These are phyloP conservation scores for Ogataea hybrid DNA, from an alignment of 1,139 yeast species.

Conservation along the genomic window DNA sequence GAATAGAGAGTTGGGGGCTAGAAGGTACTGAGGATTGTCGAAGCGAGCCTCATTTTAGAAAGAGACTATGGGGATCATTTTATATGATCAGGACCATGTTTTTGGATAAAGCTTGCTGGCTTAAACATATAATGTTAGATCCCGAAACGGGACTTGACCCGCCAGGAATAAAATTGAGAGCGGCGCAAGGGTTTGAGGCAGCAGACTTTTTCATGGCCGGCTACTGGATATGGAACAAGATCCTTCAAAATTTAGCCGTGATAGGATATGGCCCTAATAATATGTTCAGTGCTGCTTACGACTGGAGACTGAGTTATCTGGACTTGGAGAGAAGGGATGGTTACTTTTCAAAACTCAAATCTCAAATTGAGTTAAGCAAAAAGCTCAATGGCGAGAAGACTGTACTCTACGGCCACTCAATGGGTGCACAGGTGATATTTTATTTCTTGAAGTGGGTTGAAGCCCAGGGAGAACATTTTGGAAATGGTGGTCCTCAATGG, in stretches of 20 bases:
- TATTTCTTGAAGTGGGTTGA: slow-evolving; percentile 96
- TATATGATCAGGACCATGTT: slow-evolving; percentile 93
- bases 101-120: slow-evolving; percentile 89
- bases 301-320: slow-evolving; percentile 90
- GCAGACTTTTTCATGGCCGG: slow-evolving; percentile 97
- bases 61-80: slow-evolving; percentile 94
- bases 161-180: slow-evolving; percentile 70
- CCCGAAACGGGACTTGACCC: slow-evolving; percentile 93
- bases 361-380: slow-evolving; percentile 60
- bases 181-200: slow-evolving; percentile 96
- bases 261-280: slow-evolving; percentile 90
- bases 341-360: slow-evolving; percentile 74
- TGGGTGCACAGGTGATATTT: slow-evolving; percentile 90
- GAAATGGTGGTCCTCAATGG: slow-evolving; percentile 89
- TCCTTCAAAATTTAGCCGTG: slow-evolving; percentile 88
- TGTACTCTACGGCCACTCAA: slow-evolving; percentile 86
- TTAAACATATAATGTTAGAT: slow-evolving; percentile 85
- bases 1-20: slow-evolving; percentile 91
- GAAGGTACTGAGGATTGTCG: slow-evolving; percentile 78
- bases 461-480: slow-evolving; percentile 73
- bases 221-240: slow-evolving; percentile 98
- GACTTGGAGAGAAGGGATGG: slow-evolving; percentile 87
- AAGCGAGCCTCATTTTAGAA: slow-evolving; percentile 78
- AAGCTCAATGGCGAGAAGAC: slow-evolving; percentile 63
- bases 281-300: slow-evolving; percentile 90